Evolutionary conservation across 106 monocot genomes (phyloP), one percentile per base, ranked within the genome.

Genomic region (Dendrobium chrysotoxum): DNA sequence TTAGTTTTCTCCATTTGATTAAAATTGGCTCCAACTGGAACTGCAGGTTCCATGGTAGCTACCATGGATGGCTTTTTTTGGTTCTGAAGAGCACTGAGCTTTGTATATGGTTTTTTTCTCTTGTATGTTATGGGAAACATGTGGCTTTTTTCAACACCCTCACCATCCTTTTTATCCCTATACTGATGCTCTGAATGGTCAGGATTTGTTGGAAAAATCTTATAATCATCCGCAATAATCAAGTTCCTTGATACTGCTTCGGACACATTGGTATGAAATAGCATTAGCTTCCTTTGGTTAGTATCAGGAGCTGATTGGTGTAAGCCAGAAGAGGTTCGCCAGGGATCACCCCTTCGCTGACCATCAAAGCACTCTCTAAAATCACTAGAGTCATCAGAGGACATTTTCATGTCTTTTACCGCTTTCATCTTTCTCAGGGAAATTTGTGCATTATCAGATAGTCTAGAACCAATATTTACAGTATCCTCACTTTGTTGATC

Each of bases 121-220:
- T 83, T 86, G 75, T 83, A 91, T 64, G 86, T 88, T 80, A 88
- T 85, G 28, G 88, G 91, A 74, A 86, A 78, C 57, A 76, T 76
- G 72, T 53, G 75, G 26, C 44, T 78, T 77, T 54, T 75, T 75
- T 61, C 75, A 64, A 42, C 76, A 26, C 75, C 75, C 39, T 78
- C 55, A 1, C n/a, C 54, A 8, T 53, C 25, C 25, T 21, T 26
- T 11, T 53, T 25, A 70, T 70, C 70, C 30, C 55, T 35, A 38
- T 2, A 39, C 39, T 0, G 25, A 15, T 81, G 75, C 39, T 81
- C 54, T 21, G 31, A 81, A 73, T 58, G 54, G 39, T 25, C 74
- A 54, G 21, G 68, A 40, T 23, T 35, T 15, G 26, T 38, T 8
- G 35, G 81, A 11, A 40, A 25, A 21, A 38, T 41, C 68, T 74